Base-by-base conservation (phyloP, 2,329 filamentous ascomycete species). In the Ophiostoma tasmaniense region DNA sequence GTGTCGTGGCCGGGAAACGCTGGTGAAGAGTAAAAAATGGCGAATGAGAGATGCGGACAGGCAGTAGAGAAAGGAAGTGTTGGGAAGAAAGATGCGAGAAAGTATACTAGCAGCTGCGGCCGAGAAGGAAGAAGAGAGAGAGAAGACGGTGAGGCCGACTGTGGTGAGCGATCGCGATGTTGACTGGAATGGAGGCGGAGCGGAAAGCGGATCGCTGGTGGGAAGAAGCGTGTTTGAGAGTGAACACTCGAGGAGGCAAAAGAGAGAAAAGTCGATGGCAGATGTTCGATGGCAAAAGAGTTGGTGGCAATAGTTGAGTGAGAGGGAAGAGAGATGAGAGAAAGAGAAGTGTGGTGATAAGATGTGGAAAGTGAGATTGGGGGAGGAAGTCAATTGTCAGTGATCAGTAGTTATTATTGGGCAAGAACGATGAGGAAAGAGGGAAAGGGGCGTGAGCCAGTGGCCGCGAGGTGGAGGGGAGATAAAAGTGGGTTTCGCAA, bases 141-240 rank as follows among this genome's bases (percentile, higher is more conserved):
- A 8, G 22, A 66, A 30, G 30, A 52, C 13, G 39, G 20, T 37
- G 22, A 64, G 7, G 62, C 62, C 62, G 30, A 64, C 30, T 35
- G 2, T 39, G 62, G 39, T 35, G n/a, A 30, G 20, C 61, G 35
- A 64, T 64, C 62, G 62, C 62, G 62, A 4, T 39, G n/a, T 64
- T 2, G 62, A 39, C 33, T 22, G 33, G 62, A 64, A 64, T 39
- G 64, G 14, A 28, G 64, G n/a, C 33, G 64, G 22, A 65, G 37
- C 22, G 35, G 64, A 39, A 39, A 45, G 64, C 64, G 64, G 64
- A 65, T 39, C 62, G 22, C 33, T 14, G n/a, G 30, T 30, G 55
- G 33, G 55, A 64, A 64, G 59, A 35, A 64, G 61, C 61, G 62
- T 65, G 62, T 65, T 64, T 25, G 64, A 22, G 13, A 42, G 64